phyloP scores from a whole-genome alignment of 2,329 filamentous ascomycete species.

The Juglanconis juglandina region DNA sequence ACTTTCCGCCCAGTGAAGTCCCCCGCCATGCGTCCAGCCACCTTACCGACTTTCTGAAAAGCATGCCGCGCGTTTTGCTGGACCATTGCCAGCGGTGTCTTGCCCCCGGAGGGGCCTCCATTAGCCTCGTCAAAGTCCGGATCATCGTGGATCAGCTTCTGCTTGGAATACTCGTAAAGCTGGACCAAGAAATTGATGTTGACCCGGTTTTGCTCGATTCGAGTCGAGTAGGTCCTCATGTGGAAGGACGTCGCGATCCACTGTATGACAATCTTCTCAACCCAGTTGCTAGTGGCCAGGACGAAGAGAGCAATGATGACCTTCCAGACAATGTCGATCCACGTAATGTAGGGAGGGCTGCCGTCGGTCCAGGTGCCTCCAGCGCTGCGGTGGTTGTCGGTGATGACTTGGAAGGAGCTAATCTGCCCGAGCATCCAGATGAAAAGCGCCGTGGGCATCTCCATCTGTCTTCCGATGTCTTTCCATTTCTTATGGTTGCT shows the following conservation, averaged over 20 bases:
- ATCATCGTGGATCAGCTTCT: slow-evolving; percentile 57
- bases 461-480: slow-evolving; percentile 80
- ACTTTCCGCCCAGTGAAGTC: slow-evolving; percentile 81
- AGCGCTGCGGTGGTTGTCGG: slow-evolving; percentile 54
- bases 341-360: slow-evolving; percentile 50
- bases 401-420: slow-evolving; percentile 79
- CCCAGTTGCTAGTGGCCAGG: slow-evolving; percentile 72
- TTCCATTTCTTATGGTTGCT: slow-evolving; percentile 92
- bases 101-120: slow-evolving; percentile 50
- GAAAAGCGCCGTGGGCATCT: slow-evolving; percentile 81
- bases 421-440: slow-evolving; percentile 89
- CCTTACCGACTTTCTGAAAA: slow-evolving; percentile 76
- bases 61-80: slow-evolving; percentile 73
- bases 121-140: slow-evolving; percentile 41
- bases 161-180: slow-evolving; percentile 70
- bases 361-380: slow-evolving; percentile 37
- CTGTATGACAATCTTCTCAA: slow-evolving; percentile 91
- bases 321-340: slow-evolving; percentile 80
- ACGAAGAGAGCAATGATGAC: slow-evolving; percentile 84
- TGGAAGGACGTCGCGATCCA: slow-evolving; percentile 94
- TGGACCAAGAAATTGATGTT: slow-evolving; percentile 64
- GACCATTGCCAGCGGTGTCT: slow-evolving; percentile 72
- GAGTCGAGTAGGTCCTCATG: slow-evolving; percentile 80
- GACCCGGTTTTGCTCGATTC: slow-evolving; percentile 90
- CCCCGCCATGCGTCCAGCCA: slow-evolving; percentile 80